These are phyloP conservation scores for Diplodia seriata DNA, from an alignment of 2,329 filamentous ascomycete genomes.

Conservation along the genomic window DNA sequence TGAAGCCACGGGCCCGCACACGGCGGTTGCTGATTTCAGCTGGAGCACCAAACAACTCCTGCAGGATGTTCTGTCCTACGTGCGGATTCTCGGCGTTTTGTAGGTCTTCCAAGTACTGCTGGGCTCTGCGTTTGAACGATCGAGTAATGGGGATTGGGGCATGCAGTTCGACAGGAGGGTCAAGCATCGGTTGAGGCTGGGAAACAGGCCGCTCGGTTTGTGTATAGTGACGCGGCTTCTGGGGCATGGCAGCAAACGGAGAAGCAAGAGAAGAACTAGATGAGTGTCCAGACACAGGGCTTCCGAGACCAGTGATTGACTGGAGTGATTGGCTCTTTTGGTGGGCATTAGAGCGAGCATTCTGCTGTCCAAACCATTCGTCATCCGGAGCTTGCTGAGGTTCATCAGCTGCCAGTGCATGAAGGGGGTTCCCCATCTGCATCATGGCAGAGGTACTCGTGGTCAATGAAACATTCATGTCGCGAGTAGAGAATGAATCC, in stretches of 20 bases:
- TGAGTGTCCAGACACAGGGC: slow-evolving; percentile 28
- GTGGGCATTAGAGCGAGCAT: slow-evolving; percentile 56
- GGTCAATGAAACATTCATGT: slow-evolving; percentile 59
- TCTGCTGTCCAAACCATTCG: slow-evolving; percentile 48
- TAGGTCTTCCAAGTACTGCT: slow-evolving; percentile 61
- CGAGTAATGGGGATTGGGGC: slow-evolving; percentile 59
- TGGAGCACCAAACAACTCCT: slow-evolving; percentile 56
- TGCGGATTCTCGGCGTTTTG: slow-evolving; percentile 54
- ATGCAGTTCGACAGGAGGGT: slow-evolving; percentile 64
- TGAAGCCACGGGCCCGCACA: slow-evolving; percentile 67
- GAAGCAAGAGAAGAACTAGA: slow-evolving; percentile 48
- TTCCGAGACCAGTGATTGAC: slow-evolving; percentile 50
- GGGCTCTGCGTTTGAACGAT: slow-evolving; percentile 64
- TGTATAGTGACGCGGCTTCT: background rate
- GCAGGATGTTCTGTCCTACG: slow-evolving; percentile 45
- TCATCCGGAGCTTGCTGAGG: slow-evolving; percentile 46
- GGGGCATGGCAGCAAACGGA: slow-evolving; percentile 44
- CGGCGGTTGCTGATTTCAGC: slow-evolving; percentile 62
- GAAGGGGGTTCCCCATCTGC: slow-evolving; percentile 57
- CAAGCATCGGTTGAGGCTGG: slow-evolving; percentile 41
- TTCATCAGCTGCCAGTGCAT: slow-evolving; percentile 51
- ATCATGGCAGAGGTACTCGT: slow-evolving; percentile 60
- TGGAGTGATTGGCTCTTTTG: slow-evolving; percentile 61
- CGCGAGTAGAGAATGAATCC: slow-evolving; percentile 54
- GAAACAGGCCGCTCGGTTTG: slow-evolving; percentile 31